These are phyloP conservation scores for Cladosporium oxysporum DNA, from an alignment of 2,329 filamentous ascomycete genomes.

Conservation along the genomic window DNA sequence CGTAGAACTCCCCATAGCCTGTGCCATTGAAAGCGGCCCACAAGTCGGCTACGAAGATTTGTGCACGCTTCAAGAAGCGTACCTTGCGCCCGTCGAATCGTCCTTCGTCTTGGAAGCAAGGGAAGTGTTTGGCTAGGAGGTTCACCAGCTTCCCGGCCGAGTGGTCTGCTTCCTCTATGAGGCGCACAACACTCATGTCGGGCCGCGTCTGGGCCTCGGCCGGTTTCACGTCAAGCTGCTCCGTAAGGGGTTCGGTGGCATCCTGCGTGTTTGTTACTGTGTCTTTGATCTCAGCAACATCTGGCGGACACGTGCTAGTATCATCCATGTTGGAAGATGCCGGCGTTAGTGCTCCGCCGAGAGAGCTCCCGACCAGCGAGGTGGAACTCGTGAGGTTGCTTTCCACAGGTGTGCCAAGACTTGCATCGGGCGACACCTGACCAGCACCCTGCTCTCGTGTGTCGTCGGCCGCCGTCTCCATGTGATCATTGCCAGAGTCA, in stretches of 20 bases:
- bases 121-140: slow-evolving; percentile 76
- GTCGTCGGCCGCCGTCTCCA: neutral
- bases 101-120: slow-evolving; percentile 82
- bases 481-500: neutral
- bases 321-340: slow-evolving; percentile 4
- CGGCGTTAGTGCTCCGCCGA: slow-evolving; percentile 1
- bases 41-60: slow-evolving; percentile 92
- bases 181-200: slow-evolving; percentile 63
- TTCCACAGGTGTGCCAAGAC: neutral
- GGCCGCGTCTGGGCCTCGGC: slow-evolving; percentile 8
- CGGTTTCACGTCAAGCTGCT: slow-evolving; percentile 7
- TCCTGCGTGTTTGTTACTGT: neutral
- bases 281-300: neutral
- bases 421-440: neutral
- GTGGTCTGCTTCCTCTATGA: slow-evolving; percentile 71
- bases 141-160: slow-evolving; percentile 88
- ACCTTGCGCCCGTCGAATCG: slow-evolving; percentile 73
- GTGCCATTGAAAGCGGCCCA: slow-evolving; percentile 94
- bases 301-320: neutral
- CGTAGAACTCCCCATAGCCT: slow-evolving; percentile 75
- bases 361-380: neutral
- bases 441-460: neutral
- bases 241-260: neutral
- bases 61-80: slow-evolving; percentile 87
- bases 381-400: neutral